Percentiles rank a stretch among this genome's conserved stretches.
Conservation (phyloP, 495 filamentous ascomycete species). For the Tuber borchii region DNA sequence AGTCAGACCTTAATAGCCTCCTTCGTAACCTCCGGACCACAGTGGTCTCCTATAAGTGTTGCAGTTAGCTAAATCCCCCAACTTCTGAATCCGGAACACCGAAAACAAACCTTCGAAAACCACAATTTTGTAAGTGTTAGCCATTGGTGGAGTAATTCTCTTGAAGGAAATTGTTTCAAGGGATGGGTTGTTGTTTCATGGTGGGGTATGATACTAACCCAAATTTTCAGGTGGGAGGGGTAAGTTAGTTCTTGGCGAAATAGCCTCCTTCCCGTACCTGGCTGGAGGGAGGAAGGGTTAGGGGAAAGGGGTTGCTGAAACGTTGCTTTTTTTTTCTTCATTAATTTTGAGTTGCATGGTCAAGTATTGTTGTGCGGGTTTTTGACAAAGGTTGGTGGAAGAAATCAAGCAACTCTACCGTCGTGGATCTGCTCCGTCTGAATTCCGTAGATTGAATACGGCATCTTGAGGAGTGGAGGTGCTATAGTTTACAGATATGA, state of each 20-base stretch:
- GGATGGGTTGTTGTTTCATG: background rate
- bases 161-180: background rate
- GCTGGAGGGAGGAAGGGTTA: background rate
- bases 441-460: too few relatives aligned
- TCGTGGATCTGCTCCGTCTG: too few relatives aligned
- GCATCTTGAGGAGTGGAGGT: too few relatives aligned
- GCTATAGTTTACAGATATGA: too few relatives aligned
- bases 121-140: constrained; percentile 50
- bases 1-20: constrained; percentile 38
- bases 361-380: background rate
- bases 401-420: too few relatives aligned
- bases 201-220: background rate
- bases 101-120: constrained; percentile 34
- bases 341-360: background rate
- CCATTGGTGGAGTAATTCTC: constrained; percentile 7
- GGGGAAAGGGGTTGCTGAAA: background rate
- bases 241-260: background rate
- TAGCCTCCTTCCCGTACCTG: background rate
- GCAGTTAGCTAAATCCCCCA: background rate
- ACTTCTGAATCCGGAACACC: background rate
- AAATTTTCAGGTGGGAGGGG: background rate
- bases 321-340: background rate
- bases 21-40: constrained; percentile 76
- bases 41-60: constrained; percentile 66
- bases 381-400: background rate